Conservation (phyloP, 2,329 filamentous ascomycete species). For the Zasmidium angulare region DNA sequence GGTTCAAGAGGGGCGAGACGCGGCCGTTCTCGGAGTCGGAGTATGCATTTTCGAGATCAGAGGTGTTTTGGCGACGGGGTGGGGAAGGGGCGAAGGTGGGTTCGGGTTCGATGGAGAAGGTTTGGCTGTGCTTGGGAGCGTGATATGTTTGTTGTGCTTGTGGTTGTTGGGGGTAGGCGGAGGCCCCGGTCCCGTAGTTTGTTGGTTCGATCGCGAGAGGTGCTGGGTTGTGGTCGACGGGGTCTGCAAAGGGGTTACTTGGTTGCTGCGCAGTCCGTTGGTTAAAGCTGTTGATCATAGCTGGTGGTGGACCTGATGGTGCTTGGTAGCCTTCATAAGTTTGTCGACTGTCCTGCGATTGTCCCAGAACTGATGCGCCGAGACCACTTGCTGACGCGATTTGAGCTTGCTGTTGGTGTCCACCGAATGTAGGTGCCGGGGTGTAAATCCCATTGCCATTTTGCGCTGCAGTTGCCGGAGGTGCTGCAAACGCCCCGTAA, state of each 20-base stretch:
- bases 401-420: slow-evolving; percentile 7
- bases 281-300: slow-evolving; percentile 9
- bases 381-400: not conserved
- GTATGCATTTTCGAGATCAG: slow-evolving; percentile 29
- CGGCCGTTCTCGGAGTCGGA: slow-evolving; percentile 11
- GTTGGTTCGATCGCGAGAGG: slow-evolving; percentile 15
- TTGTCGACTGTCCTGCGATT: not conserved
- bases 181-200: slow-evolving; percentile 19
- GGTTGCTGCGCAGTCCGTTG: slow-evolving; percentile 11
- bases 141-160: slow-evolving; percentile 1
- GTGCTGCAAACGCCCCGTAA: slow-evolving; percentile 16
- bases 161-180: not conserved
- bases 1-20: slow-evolving; percentile 19
- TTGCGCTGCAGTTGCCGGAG: slow-evolving; percentile 11
- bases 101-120: slow-evolving; percentile 25
- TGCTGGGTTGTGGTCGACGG: slow-evolving; percentile 37
- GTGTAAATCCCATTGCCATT: not conserved
- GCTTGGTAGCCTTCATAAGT: slow-evolving; percentile 17
- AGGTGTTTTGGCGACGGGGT: slow-evolving; percentile 20
- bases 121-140: slow-evolving; percentile 13
- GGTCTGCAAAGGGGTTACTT: slow-evolving; percentile 45
- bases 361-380: not conserved
- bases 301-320: slow-evolving; percentile 27
- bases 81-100: slow-evolving; percentile 14
- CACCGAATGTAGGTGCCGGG: not conserved